Percentiles rank a stretch among this genome's conserved stretches.
Evolutionary conservation across 176 grass and related monocot species (phyloP).

Genomic region (Zea mays): DNA sequence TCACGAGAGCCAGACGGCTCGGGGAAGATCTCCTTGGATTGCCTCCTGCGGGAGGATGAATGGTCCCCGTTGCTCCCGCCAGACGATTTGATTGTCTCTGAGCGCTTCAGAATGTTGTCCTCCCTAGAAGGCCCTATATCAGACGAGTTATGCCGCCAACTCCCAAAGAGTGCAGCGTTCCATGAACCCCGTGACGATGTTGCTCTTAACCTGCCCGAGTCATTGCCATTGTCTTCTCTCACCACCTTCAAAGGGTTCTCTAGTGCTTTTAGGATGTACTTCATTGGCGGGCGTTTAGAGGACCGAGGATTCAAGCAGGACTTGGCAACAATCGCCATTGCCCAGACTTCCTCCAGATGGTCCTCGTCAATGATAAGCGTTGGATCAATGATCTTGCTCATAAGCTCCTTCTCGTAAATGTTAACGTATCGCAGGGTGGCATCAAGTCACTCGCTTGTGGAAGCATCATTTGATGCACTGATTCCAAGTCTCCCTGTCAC

Average conservation of each 20-base stretch:
- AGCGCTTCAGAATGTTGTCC: constrained; percentile 57
- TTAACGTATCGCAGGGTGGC: constrained; percentile 63
- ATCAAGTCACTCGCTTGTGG: constrained; percentile 71
- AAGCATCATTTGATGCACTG: constrained; percentile 60
- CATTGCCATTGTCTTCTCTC: constrained; percentile 71
- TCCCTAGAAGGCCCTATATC: constrained; percentile 71
- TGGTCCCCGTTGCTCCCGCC: constrained; percentile 85
- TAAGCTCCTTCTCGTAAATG: constrained; percentile 87
- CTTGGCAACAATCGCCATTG: constrained; percentile 91
- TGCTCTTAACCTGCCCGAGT: constrained; percentile 75
- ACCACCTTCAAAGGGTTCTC: constrained; percentile 95
- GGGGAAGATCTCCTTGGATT: constrained; percentile 78
- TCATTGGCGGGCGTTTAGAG: constrained; percentile 67
- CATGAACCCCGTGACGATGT: constrained; percentile 90
- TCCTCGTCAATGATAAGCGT: constrained; percentile 90
- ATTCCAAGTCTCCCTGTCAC: constrained; percentile 83
- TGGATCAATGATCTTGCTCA: constrained; percentile 91
- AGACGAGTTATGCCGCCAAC: constrained; percentile 79
- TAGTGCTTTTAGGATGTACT: constrained; percentile 86
- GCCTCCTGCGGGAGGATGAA: constrained; percentile 77
- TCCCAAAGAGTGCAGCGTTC: constrained; percentile 88
- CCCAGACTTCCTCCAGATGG: constrained; percentile 97
- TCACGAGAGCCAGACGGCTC: constrained; percentile 77
- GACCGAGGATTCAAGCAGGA: constrained; percentile 93
- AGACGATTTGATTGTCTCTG: constrained; percentile 80